Evolutionary conservation across 192 early-diverging fungal genomes (phyloP), one percentile per base, ranked within the genome.

Genomic region (Kickxella alabastrina): DNA sequence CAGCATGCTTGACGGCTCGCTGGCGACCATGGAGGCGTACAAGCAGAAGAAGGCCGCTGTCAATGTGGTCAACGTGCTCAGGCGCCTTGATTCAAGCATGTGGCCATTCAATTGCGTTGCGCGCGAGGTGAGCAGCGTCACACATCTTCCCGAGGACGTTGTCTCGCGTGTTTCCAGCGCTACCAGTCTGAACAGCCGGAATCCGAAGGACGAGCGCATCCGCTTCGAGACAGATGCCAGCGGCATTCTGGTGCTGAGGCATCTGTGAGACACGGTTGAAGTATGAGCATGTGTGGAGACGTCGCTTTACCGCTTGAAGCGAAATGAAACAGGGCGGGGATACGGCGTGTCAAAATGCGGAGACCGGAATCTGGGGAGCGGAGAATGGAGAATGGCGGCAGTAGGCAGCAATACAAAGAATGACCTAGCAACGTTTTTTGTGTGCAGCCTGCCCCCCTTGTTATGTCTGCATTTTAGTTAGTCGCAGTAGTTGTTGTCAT

Each of bases 41-140:
- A 70, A 58, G 48, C 67, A 70, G 48, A 54, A 54, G 19, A 70
- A 70, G 55, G 59, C 55, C 1, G 60, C 59, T 2, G 52, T 70
- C 25, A 70, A 70, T 32, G 41, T 36, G 14, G 32, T 70, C 13
- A 42, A 63, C 6, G 42, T 59, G 13, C 23, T 54, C 7, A 25
- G n/a, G 18, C 42, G n/a, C 21, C 32, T 18, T 5, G 38, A 10
- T 12, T 42, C 48, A 3, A 45, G 31, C 10, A 10, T 0, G 41
- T 55, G 53, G 60, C 49, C 37, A 9, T 51, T 57, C 36, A 37
- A 32, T 24, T 61, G 34, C 15, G 48, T 32, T 18, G 59, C 59
- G 34, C 49, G 51, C 17, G 52, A 62, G 31, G 47, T 70, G 50
- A 63, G 59, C 52, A 54, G 60, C 56, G 39, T 40, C 5, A 35